A percentile compares a stretch with the other conserved stretches of the same genome.
phyloP scores from a whole-genome alignment of 2,329 filamentous ascomycete species.

The Hymenoscyphus infarciens region DNA sequence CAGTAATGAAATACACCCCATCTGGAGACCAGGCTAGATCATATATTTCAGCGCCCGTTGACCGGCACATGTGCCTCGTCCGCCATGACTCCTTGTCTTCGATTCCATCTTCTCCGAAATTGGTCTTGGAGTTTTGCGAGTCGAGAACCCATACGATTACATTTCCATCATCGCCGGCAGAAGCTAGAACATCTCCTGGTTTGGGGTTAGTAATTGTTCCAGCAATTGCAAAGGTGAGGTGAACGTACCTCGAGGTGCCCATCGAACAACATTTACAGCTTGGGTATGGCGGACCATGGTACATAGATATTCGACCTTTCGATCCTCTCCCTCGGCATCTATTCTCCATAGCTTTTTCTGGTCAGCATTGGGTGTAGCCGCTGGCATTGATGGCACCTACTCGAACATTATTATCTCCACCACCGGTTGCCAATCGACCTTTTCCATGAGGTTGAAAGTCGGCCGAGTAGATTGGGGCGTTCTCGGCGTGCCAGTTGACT shows the following conservation, averaged over 20 bases:
- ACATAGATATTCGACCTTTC: constrained; percentile 86
- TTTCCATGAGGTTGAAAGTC: constrained; percentile 94
- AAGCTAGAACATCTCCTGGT: constrained; percentile 85
- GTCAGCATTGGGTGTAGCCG: constrained; percentile 31
- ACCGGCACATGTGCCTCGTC: constrained; percentile 96
- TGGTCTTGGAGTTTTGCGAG: constrained; percentile 64
- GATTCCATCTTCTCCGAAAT: constrained; percentile 76
- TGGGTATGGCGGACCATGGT: constrained; percentile 93
- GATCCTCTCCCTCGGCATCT: constrained; percentile 77
- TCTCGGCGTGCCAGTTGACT: constrained; percentile 98
- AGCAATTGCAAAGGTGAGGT: neutral
- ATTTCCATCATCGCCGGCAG: constrained; percentile 95
- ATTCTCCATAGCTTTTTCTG: constrained; percentile 78
- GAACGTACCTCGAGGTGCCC: constrained; percentile 78
- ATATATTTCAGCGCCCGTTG: constrained; percentile 93
- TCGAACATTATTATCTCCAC: constrained; percentile 94
- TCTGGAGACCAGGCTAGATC: constrained; percentile 99
- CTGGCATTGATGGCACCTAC: constrained; percentile 44
- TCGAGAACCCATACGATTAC: constrained; percentile 88
- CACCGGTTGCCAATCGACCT: constrained; percentile 86
- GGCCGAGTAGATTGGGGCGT: constrained; percentile 92
- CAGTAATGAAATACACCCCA: constrained; percentile 91
- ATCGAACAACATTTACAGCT: constrained; percentile 95
- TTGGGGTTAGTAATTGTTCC: constrained; percentile 12
- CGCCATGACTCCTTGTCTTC: constrained; percentile 98